Evolutionary conservation across 2,329 filamentous ascomycete species (phyloP).

Genomic region (Fusarium papillatum): DNA sequence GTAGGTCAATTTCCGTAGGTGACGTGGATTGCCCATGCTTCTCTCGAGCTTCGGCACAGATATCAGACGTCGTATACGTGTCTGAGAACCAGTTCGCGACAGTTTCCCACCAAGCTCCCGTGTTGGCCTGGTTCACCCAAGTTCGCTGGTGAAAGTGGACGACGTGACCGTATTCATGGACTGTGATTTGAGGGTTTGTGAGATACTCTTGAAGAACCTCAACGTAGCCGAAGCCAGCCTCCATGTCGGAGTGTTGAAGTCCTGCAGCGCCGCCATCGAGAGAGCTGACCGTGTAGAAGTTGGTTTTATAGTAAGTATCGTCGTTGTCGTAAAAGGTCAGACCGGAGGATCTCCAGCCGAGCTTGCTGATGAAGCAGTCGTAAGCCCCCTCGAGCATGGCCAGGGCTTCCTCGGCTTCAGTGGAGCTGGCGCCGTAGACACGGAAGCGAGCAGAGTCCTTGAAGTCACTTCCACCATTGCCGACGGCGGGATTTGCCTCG

Average conservation of each 20-base stretch:
- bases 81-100: conserved; percentile 3
- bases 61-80: background rate
- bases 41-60: background rate
- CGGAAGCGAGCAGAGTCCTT: background rate
- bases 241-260: background rate
- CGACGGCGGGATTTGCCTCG: background rate
- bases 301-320: background rate
- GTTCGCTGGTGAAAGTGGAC: conserved; percentile 2
- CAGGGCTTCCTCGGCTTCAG: background rate
- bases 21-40: background rate
- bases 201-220: background rate
- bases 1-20: background rate
- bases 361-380: background rate
- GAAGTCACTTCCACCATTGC: background rate
- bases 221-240: background rate
- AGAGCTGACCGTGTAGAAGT: background rate
- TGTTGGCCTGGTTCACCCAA: background rate
- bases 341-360: background rate
- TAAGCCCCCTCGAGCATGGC: background rate
- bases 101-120: conserved; percentile 1
- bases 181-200: background rate
- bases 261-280: background rate
- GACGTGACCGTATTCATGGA: background rate
- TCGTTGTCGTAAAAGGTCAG: background rate
- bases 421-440: background rate